Evolutionary conservation across 1,284 basidiomycete genomes (phyloP), one percentile per base, ranked within the genome.

Genomic region (Farysia itapuensis): DNA sequence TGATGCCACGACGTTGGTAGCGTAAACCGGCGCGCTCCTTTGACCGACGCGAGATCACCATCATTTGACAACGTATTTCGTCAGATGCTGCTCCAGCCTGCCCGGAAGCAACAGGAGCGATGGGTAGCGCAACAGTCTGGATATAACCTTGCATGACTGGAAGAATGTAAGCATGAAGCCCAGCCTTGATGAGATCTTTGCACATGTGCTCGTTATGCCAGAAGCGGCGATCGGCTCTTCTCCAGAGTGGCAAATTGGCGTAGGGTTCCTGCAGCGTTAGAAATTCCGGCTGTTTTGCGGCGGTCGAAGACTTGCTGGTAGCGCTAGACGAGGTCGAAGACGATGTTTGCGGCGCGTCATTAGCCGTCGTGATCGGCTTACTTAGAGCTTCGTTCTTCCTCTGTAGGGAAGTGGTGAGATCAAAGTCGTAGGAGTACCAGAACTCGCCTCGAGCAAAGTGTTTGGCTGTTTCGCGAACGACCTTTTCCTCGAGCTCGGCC

Each of bases 1-100:
- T 95, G 24, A 99, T 89, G 1, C 94, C 94, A 51, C 94, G 84
- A 4, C 93, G 94, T 72, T 96, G 93, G 80, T 96, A 98, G 19
- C 94, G 85, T 20, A 95, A 96, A 1, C 94, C 94, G 15, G 95
- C 94, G 51, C 93, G 82, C 78, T 92, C 94, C 84, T 89, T 94
- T 18, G 92, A 88, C 5, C 97, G 81, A 22, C 94, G 21, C 82
- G 85, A 34, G 85, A 87, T 14, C 85, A 88, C 25, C 84, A 91
- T 88, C 44, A 93, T 83, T 67, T 59, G 56, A 19, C 56, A 59
- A 15, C 50, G 44, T 12, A 45, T 16, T 5, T 36, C 34, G 24
- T 44, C 33, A 4, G 44, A 41, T 14, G 31, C 18, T 13, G 9
- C 18, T 14, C 16, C 11, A 13, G 9, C 12, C 9, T 42, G 12